phyloP scores from a whole-genome alignment of 2,329 filamentous ascomycete species.

The Colletotrichum lindemuthianum region DNA sequence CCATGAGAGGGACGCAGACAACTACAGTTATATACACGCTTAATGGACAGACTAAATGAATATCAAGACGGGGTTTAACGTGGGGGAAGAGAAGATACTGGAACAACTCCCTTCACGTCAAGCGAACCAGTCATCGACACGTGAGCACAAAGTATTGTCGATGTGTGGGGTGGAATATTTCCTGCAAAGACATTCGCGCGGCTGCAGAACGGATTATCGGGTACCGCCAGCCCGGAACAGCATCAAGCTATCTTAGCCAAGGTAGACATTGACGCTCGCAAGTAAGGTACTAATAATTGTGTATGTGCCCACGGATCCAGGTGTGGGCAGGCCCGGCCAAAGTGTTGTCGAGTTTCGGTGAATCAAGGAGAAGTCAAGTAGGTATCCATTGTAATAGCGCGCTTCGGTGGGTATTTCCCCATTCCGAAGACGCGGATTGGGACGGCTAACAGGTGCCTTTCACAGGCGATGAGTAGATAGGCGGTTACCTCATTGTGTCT shows the following conservation, averaged over 20 bases:
- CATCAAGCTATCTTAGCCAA: not conserved
- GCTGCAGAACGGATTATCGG: conserved; percentile 16
- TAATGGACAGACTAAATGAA: too few species aligned
- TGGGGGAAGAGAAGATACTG: not conserved
- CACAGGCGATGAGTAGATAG: not conserved
- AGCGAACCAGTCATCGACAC: conserved; percentile 7
- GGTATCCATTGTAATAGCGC: conserved; percentile 5
- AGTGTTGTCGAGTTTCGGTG: not conserved
- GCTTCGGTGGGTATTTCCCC: conserved; percentile 29
- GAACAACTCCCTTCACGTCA: not conserved
- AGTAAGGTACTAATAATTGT: not conserved
- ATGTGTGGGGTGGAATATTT: conserved; percentile 12
- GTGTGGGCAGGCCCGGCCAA: not conserved
- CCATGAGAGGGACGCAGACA: too few species aligned
- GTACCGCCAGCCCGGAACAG: conserved; percentile 17
- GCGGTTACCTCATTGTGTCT: too few species aligned
- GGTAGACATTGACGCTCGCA: not conserved
- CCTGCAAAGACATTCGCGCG: conserved; percentile 32
- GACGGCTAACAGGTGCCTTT: conserved; percentile 32
- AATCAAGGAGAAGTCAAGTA: not conserved
- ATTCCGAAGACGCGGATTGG: conserved; percentile 30
- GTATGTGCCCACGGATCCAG: not conserved
- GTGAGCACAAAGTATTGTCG: conserved; percentile 12
- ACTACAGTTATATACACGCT: too few species aligned
- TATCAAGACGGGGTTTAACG: not conserved